Percentiles rank a stretch among this genome's conserved stretches.
Evolutionary conservation across 176 grass and related monocot species (phyloP).

Genomic region (Ensete ventricosum): DNA sequence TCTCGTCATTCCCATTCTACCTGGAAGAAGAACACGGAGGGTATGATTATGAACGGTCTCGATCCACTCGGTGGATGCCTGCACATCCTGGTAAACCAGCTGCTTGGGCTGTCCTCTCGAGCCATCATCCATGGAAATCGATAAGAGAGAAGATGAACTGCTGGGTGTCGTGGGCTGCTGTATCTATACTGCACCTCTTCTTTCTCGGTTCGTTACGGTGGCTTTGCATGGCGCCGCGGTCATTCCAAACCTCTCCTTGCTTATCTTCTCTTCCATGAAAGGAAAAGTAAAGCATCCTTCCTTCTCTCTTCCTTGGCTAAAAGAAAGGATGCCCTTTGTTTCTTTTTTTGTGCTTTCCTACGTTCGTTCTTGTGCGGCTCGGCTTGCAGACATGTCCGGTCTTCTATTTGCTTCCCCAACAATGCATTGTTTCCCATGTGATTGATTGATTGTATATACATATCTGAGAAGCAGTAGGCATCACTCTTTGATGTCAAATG

Average conservation of each 20-base stretch:
- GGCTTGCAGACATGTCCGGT: too few relatives aligned
- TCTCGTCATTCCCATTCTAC: conserved; percentile 13
- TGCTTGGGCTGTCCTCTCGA: background rate
- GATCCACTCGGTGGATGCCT: background rate
- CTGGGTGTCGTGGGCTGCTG: too few relatives aligned
- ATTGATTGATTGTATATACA: too few relatives aligned
- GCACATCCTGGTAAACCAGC: background rate
- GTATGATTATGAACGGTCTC: conserved; percentile 15
- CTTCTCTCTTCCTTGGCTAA: background rate
- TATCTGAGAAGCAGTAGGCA: background rate
- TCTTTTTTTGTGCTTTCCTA: too few relatives aligned
- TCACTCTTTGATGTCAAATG: conserved; percentile 11
- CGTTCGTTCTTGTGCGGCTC: too few relatives aligned
- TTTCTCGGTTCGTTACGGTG: background rate
- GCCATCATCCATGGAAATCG: background rate
- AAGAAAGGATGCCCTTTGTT: background rate
- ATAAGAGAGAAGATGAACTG: background rate
- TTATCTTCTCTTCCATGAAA: background rate
- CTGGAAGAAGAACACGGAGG: conserved; percentile 36
- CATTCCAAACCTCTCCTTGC: background rate
- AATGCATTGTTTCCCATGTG: too few relatives aligned
- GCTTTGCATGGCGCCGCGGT: background rate
- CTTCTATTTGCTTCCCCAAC: too few relatives aligned
- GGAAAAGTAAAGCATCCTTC: background rate
- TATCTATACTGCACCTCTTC: too few relatives aligned